A percentile compares a stretch with the other conserved stretches of the same genome.
Evolutionary conservation across 768 basidiomycete genomes (phyloP).

Genomic region (Amanita jacksonii): DNA sequence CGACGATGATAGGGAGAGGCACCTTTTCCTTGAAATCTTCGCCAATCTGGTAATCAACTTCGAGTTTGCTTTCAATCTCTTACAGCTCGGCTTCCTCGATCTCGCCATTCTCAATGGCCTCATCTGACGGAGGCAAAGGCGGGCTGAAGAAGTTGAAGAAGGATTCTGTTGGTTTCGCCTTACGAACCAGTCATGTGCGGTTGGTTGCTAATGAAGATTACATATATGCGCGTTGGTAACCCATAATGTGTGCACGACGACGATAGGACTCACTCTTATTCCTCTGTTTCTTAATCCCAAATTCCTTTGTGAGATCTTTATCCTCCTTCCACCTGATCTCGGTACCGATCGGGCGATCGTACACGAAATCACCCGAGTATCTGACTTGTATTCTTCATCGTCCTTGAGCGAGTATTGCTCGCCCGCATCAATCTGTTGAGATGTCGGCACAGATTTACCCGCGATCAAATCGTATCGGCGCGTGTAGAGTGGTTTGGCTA

Average conservation of each 20-base stretch:
- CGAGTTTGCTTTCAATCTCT: conserved; percentile 87
- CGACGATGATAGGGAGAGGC: conserved; percentile 8
- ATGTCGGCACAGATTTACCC: conserved; percentile 62
- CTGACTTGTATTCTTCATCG: conserved; percentile 75
- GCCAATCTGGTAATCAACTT: conserved; percentile 96
- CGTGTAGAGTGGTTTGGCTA: conserved; percentile 76
- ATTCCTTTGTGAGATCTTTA: conserved; percentile 94
- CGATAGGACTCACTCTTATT: conserved; percentile 75
- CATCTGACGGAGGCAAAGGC: conserved; percentile 61
- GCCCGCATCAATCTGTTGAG: conserved; percentile 78
- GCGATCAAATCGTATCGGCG: conserved; percentile 79
- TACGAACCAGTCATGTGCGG: conserved; percentile 73
- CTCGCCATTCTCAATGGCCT: conserved; percentile 58
- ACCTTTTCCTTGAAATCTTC: conserved; percentile 98
- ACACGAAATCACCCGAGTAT: conserved; percentile 95
- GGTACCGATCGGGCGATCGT: conserved; percentile 90
- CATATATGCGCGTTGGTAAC: neutral
- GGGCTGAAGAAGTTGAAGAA: conserved; percentile 99
- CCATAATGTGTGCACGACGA: conserved; percentile 2
- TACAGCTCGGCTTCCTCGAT: conserved; percentile 80
- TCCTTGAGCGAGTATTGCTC: conserved; percentile 65
- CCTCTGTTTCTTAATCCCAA: conserved; percentile 98
- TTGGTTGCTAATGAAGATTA: conserved; percentile 76
- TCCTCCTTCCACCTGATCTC: conserved; percentile 97
- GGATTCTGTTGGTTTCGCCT: conserved; percentile 84